Evolutionary conservation across 2,329 filamentous ascomycete genomes (phyloP), one percentile per base, ranked within the genome.

Genomic region (Penicillium sp.): DNA sequence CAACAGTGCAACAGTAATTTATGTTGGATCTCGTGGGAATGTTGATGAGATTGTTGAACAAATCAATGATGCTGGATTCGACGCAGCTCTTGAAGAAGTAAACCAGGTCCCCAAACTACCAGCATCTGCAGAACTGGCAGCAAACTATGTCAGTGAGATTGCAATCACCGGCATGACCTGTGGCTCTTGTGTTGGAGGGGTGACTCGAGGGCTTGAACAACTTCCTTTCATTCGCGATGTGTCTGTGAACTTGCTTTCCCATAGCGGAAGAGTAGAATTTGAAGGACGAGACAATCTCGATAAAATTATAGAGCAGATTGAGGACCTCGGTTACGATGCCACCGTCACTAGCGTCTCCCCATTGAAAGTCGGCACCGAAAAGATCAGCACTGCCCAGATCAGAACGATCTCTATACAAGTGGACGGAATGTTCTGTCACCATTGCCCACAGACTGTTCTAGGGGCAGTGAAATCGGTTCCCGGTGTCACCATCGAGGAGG

Each of bases 351-450:
- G 78, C 44, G 63, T 75, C 18, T 48, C 60, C 13, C 63, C 69
- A 10, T 39, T 69, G 39, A 50, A 44, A 26, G 31, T 75, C 26
- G 63, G 79, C 16, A 57, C 69, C 2, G 61, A 72, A 16, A 63
- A 72, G 39, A 57, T 64, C 26, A 54, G 61, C 5, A 59, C 58
- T 5, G 44, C 56, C 0, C 62, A 64, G 45, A 70, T 78, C 49
- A 78, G 89, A 45, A 85, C 83, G 1, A 80, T 90, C 2, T 82
- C 87, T 53, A 84, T 92, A 55, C 74, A 74, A 38, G 78, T 93
- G 47, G 81, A 88, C 48, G 89, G 89, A 47, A 86, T 92, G 75
- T 90, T 89, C 72, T 92, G 89, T 72, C 79, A 82, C 14, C 85
- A 89, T 65, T 92, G 89, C 63, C 86, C 88, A 1, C 76, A 79